Base-by-base conservation (phyloP, 2,329 filamentous ascomycete species). In the Aspergillus chevalieri region DNA sequence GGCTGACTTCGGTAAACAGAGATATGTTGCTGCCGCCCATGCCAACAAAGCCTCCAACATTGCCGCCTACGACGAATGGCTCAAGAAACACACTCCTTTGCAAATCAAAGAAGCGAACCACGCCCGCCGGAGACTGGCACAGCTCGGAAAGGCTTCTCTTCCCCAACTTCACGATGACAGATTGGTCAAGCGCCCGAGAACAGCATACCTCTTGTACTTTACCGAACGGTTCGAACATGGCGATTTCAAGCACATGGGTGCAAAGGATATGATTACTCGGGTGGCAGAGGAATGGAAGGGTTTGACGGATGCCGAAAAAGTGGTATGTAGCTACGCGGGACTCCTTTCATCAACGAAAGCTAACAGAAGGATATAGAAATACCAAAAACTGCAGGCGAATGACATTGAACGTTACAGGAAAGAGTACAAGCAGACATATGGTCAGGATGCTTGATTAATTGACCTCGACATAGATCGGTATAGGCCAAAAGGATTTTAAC, bases 101-200 rank as follows among this genome's bases (percentile, higher is more conserved):
- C 64, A 84, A 59, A 85, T 87, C 57, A 70, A 69, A 43, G 51
- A 71, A 3, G 83, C 84, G 49, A 87, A 87, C 63, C 60, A 55
- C 9, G 84, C 84, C 9, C 79, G 84, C 34, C 51, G 36, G 24
- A 55, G 47, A n/a, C 62, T 75, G 7, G 47, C 49, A 1, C 59
- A 52, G 22, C 53, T 67, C 43, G 56, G 49, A 9, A 36, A 55
- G 3, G 59, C 59, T 42, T 54, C 49, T 39, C 51, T 54, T 22
- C 22, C 36, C 1, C 44, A 46, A 6, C 73, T 86, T 47, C 52
- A 67, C 4, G 84, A 87, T 59, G 74, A 80, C 9, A 77, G 84
- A 45, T 58, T 64, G 12, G 72, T 78, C 44, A 82, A 78, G 63
- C 52, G 52, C 2, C 67, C 74, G 3, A 1, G 6, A 0, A 59